These are phyloP conservation scores for Zygosaccharomyces gambellarensis DNA, from an alignment of 805 yeast genomes.

Conservation along the genomic window DNA sequence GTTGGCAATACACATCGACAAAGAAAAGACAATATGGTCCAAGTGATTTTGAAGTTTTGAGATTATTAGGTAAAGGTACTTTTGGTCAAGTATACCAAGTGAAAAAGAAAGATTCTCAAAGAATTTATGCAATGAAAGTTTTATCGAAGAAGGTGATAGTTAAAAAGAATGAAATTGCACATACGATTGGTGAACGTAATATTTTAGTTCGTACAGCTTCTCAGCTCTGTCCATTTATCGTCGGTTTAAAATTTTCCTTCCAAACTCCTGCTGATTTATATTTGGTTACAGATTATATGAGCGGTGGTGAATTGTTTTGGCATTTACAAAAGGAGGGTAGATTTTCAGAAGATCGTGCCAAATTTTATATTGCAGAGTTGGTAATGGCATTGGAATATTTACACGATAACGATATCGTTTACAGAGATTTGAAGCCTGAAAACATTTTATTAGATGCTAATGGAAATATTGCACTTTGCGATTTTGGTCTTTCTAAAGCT, in stretches of 20 bases:
- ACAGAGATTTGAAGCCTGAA: slow-evolving; percentile 96
- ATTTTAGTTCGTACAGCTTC: slow-evolving; percentile 89
- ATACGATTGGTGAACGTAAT: slow-evolving; percentile 95
- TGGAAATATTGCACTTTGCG: slow-evolving; percentile 96
- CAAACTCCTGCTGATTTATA: slow-evolving; percentile 92
- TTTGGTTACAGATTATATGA: slow-evolving; percentile 94
- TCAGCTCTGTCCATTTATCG: slow-evolving; percentile 86
- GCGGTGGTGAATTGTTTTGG: slow-evolving; percentile 97
- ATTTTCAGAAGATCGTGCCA: slow-evolving; percentile 88
- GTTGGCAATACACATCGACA: slow-evolving; percentile 65
- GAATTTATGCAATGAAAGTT: slow-evolving; percentile 97
- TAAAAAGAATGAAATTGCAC: slow-evolving; percentile 95
- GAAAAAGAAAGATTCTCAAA: slow-evolving; percentile 77
- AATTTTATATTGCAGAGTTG: slow-evolving; percentile 94
- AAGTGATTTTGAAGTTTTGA: slow-evolving; percentile 85
- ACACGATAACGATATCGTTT: slow-evolving; percentile 93
- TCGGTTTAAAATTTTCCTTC: slow-evolving; percentile 91
- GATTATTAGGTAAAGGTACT: slow-evolving; percentile 92
- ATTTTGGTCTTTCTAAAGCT: slow-evolving; percentile 94
- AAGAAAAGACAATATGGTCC: slow-evolving; percentile 83
- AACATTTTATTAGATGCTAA: slow-evolving; percentile 91
- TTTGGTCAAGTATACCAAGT: slow-evolving; percentile 98
- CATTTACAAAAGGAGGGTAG: slow-evolving; percentile 96
- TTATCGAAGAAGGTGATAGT: slow-evolving; percentile 91
- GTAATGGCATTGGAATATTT: slow-evolving; percentile 89